Base-by-base conservation (phyloP, 2,329 filamentous ascomycete species). In the Sporothrix humicola region DNA sequence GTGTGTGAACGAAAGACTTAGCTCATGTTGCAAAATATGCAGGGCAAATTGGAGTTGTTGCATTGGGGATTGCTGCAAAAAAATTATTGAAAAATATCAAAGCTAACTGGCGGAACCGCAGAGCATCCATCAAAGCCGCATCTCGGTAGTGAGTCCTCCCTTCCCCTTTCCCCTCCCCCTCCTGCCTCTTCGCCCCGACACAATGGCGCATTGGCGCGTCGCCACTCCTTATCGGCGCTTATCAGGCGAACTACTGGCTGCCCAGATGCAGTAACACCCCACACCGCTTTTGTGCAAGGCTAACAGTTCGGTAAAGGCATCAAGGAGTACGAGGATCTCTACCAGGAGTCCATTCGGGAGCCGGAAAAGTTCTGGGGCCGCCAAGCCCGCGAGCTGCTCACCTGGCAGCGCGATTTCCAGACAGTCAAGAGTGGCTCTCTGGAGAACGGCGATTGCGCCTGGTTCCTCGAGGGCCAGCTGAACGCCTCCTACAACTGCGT, bases 401-500 rank as follows among this genome's bases (percentile, higher is more conserved):
- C 92, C 69, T 99, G 96, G 93, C 91, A 94, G 77, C 89, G 88
- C 77, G 95, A 98, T 81, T 99, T 99, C 84, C 85, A 97, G 82
- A 98, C 95, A 13, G 94, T 97, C 71, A 90, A 90, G 82, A 89
- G 87, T 74, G 96, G 96, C 75, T 90, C 90, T 44, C 89, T 99
- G 73, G 82, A 82, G 71, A 87, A 92, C 76, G 96, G 96, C 78
- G 95, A 99, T 85, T 91, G 88, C 80, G 93, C 94, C 76, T 99
- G 96, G 95, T 99, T 98, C 81, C 84, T 95, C 75, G 96, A 98
- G 85, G 96, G 96, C 77, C 90, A 91, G 79, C 87, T 99, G 80
- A 99, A 99, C 80, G 96, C 96, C 76, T 96, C 93, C 42, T 98
- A 94, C 90, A 99, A 99, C 87, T 97, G 94, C 80, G 91, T 99